Conservation (phyloP, 371 early-diverging fungal species). For the Mortierella sp. region DNA sequence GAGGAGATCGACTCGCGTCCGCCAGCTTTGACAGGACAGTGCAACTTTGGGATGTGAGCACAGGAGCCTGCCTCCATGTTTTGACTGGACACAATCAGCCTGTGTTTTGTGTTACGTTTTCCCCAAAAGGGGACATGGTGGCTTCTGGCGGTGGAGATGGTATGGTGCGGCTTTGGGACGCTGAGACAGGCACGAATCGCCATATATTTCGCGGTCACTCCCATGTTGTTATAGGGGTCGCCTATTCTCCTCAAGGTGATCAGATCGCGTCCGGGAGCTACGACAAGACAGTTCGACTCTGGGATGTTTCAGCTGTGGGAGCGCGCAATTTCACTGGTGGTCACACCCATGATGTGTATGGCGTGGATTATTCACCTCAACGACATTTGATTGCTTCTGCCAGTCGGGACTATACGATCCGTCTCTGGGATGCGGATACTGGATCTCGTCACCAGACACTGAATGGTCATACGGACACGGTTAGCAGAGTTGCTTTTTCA, state of each 20-base stretch:
- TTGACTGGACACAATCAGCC: no score
- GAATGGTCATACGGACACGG: background rate
- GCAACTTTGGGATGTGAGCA: no score
- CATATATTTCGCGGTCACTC: background rate
- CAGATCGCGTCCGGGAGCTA: slow-evolving; percentile 10
- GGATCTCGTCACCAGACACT: background rate
- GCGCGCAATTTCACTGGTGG: background rate
- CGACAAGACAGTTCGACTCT: slow-evolving; percentile 7
- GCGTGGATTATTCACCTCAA: slow-evolving; percentile 1
- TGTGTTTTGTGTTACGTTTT: no score
- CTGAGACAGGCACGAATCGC: no score
- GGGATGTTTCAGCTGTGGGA: background rate
- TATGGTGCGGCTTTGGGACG: no score
- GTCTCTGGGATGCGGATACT: slow-evolving; percentile 2
- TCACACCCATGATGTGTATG: background rate
- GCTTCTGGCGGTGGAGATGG: no score
- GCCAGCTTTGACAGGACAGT: no score
- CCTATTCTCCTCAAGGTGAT: slow-evolving; percentile 10
- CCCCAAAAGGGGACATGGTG: no score
- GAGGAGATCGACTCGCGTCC: no score
- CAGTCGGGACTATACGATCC: background rate
- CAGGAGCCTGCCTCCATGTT: no score
- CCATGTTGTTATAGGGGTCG: background rate
- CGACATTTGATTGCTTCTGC: background rate
- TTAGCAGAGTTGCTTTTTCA: background rate